phyloP scores from a whole-genome alignment of 768 basidiomycete species.

The Xerocomellus chrysenteron region DNA sequence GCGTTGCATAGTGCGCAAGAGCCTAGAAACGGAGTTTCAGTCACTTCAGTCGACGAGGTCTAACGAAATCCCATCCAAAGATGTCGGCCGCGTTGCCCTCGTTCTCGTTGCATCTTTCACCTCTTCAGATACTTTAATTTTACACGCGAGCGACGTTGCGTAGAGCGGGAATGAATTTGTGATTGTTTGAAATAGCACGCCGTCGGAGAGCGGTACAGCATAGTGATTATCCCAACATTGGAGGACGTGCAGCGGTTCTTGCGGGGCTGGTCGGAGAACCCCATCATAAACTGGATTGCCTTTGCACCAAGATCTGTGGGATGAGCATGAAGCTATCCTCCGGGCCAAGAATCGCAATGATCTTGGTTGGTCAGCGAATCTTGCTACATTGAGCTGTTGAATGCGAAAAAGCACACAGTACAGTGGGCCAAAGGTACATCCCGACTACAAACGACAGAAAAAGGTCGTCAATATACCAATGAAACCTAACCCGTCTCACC shows the following conservation, averaged over 20 bases:
- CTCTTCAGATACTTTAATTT: slow-evolving; percentile 51
- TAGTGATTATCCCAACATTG: slow-evolving; percentile 20
- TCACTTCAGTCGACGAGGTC: too few species aligned
- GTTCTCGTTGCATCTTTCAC: slow-evolving; percentile 27
- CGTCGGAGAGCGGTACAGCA: slow-evolving; percentile 12
- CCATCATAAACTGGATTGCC: slow-evolving; percentile 70
- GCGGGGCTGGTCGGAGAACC: slow-evolving; percentile 52
- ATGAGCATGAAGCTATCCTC: not conserved
- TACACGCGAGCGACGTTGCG: slow-evolving; percentile 68
- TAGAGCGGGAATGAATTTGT: slow-evolving; percentile 91
- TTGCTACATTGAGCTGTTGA: slow-evolving; percentile 3
- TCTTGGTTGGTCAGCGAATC: slow-evolving; percentile 15
- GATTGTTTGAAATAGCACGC: slow-evolving; percentile 55
- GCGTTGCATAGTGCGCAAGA: too few species aligned
- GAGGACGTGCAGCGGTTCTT: slow-evolving; percentile 17
- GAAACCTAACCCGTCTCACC: slow-evolving; percentile 21
- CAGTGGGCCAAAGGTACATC: slow-evolving; percentile 8
- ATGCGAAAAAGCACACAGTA: slow-evolving; percentile 6
- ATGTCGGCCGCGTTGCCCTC: too few species aligned
- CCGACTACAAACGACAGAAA: not conserved
- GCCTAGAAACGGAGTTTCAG: too few species aligned
- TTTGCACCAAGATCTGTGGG: slow-evolving; percentile 63
- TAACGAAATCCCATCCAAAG: too few species aligned
- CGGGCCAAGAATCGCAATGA: not conserved
- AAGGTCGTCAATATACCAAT: slow-evolving; percentile 4